Percentiles rank a stretch among this genome's conserved stretches.
Conservation (phyloP, 2,329 filamentous ascomycete genomes). For the Onygena corvina region DNA sequence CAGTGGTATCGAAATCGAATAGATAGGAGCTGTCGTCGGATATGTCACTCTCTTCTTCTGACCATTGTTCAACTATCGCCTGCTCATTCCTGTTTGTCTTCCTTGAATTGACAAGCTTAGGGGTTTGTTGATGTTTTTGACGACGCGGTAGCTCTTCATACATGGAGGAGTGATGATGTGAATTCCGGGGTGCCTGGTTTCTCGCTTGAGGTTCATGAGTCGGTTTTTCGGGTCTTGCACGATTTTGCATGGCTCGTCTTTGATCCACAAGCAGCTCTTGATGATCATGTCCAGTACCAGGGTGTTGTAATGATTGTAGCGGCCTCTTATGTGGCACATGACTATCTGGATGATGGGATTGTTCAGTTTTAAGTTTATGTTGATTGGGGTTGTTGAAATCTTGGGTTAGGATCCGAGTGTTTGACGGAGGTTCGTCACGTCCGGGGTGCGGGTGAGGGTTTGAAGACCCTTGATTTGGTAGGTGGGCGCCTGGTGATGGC, state of each 20-base stretch:
- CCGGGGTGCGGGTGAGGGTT: neutral
- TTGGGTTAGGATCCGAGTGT: neutral
- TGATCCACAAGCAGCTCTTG: slow-evolving; percentile 5
- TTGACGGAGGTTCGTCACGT: neutral
- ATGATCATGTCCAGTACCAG: neutral
- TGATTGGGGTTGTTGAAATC: neutral
- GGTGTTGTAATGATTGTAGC: neutral
- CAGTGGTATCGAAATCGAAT: slow-evolving; percentile 20
- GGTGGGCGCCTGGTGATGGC: neutral
- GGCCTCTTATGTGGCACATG: neutral
- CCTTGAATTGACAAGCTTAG: slow-evolving; percentile 14
- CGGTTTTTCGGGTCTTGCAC: neutral
- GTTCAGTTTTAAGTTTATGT: neutral
- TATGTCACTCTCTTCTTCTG: slow-evolving; percentile 19
- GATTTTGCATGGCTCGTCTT: neutral
- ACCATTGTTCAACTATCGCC: slow-evolving; percentile 12
- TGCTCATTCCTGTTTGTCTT: slow-evolving; percentile 10
- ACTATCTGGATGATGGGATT: neutral
- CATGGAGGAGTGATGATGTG: no score
- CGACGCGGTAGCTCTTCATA: neutral
- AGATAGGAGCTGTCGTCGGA: slow-evolving; percentile 23
- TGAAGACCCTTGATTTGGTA: neutral
- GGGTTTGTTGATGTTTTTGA: neutral
- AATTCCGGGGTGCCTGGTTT: neutral
- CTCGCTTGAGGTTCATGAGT: neutral